Evolutionary conservation across 1,284 basidiomycete genomes (phyloP), one percentile per base, ranked within the genome.

Genomic region (Austropuccinia psidii): DNA sequence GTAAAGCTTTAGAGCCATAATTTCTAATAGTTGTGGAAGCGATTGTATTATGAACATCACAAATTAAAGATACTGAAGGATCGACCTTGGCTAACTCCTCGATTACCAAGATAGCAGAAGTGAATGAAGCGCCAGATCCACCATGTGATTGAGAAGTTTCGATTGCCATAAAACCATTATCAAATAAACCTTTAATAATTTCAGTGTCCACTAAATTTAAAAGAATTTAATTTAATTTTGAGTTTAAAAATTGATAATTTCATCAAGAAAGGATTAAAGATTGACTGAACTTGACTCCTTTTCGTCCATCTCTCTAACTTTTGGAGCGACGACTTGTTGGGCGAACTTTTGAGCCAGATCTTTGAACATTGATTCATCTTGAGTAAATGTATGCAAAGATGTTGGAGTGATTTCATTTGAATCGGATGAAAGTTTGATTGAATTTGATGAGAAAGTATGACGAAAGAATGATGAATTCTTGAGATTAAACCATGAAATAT

Each of bases 131-230:
- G 77, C 90, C 93, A 3, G 95, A 86, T 60, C 96, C 96, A 21
- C 90, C 90, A 76, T 90, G 86, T 45, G 90, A 91, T 15, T 86
- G 85, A 72, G 85, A 86, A 3, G 92, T 97, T 83, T 98, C 95
- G 77, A 99, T 93, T 61, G 90, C 94, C 96, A 98, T 98, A 68
- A 96, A 85, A 91, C 95, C 95, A 83, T 97, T 92, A 75, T 97
- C 93, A 76, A 97, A 98, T 24, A 98, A 85, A 0, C 89, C 91
- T 79, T 91, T 86, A 80, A 98, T 92, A 78, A 98, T 83, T 1
- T 83, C 84, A 0, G 90, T 88, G 81, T 97, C 93, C 96, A 99
- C 68, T 70, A 35, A 1, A 55, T 9, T 29, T 8, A 33, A 24
- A 8, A 21, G n/a, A 21, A 21, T n/a, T 43, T n/a, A 62, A 29